Evolutionary conservation across 2,329 filamentous ascomycete genomes (phyloP).

Genomic region (Sclerotiophoma versabilis): DNA sequence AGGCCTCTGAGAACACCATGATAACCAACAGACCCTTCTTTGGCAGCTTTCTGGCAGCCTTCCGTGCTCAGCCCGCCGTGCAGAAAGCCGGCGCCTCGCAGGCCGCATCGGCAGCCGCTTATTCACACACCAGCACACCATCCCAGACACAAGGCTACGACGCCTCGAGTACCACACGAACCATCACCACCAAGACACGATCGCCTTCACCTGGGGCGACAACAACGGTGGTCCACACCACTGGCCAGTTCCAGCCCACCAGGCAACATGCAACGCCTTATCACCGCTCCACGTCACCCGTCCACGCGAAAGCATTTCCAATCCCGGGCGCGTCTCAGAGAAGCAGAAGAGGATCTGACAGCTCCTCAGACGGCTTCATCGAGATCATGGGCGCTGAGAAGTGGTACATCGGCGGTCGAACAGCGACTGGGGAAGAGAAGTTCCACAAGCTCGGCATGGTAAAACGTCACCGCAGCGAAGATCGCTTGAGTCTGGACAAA

Average conservation of each 20-base stretch:
- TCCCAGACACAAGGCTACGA: conserved; percentile 49
- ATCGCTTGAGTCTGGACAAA: conserved; percentile 76
- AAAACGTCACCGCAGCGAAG: conserved; percentile 73
- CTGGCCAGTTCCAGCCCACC: conserved; percentile 51
- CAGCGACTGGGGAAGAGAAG: conserved; percentile 77
- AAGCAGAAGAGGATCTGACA: conserved; percentile 73
- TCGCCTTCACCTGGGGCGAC: conserved; percentile 45
- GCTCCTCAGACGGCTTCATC: conserved; percentile 76
- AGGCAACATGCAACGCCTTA: conserved; percentile 50
- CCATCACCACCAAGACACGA: conserved; percentile 45
- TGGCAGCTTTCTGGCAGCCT: conserved; percentile 71
- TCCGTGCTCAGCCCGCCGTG: conserved; percentile 68
- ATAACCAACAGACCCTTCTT: conserved; percentile 71
- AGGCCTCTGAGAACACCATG: conserved; percentile 54
- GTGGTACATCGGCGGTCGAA: conserved; percentile 82
- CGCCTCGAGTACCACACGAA: conserved; percentile 51
- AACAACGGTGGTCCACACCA: conserved; percentile 49
- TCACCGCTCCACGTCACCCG: conserved; percentile 48
- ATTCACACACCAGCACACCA: conserved; percentile 44
- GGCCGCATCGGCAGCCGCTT: conserved; percentile 47
- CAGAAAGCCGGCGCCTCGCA: conserved; percentile 62
- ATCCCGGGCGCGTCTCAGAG: conserved; percentile 44
- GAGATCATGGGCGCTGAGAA: conserved; percentile 76
- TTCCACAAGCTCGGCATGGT: conserved; percentile 84
- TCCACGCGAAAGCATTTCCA: conserved; percentile 43